Conservation (phyloP, 1,139 yeast species). For the Debaryomycetaceae sp. region DNA sequence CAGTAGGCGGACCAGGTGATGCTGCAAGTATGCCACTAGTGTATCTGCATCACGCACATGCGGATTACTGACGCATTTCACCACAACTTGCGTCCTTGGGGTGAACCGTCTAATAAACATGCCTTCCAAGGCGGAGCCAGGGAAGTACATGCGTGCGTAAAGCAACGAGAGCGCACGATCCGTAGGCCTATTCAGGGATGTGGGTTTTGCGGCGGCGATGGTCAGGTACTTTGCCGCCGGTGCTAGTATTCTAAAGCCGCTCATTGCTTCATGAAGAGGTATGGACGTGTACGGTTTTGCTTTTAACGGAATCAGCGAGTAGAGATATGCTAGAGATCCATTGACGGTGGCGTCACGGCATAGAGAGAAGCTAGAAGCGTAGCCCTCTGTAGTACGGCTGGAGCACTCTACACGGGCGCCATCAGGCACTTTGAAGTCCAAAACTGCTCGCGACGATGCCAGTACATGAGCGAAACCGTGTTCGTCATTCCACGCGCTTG, state of each 20-base stretch:
- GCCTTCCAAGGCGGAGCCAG: constrained; percentile 81
- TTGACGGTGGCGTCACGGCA: constrained; percentile 59
- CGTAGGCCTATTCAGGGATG: too few species aligned
- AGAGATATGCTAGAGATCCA: constrained; percentile 79
- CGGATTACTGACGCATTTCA: constrained; percentile 70
- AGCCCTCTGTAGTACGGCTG: constrained; percentile 58
- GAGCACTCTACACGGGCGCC: constrained; percentile 62
- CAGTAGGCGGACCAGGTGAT: constrained; percentile 52
- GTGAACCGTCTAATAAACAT: constrained; percentile 65
- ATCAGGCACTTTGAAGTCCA: constrained; percentile 66
- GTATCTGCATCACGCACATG: constrained; percentile 44
- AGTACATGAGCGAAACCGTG: constrained; percentile 65
- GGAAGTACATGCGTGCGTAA: constrained; percentile 85
- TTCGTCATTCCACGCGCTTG: constrained; percentile 71
- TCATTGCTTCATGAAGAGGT: constrained; percentile 61
- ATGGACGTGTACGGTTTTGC: constrained; percentile 44
- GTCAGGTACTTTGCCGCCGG: constrained; percentile 15
- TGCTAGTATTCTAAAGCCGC: constrained; percentile 55
- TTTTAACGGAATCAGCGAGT: constrained; percentile 51
- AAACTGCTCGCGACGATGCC: constrained; percentile 56
- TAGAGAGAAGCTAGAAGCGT: constrained; percentile 67
- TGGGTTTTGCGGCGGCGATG: neutral
- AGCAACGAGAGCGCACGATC: constrained; percentile 11
- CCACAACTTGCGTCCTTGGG: constrained; percentile 48
- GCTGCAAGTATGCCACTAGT: constrained; percentile 64